Conservation (phyloP, 306 rosid genomes). For the Prosopis cineraria region DNA sequence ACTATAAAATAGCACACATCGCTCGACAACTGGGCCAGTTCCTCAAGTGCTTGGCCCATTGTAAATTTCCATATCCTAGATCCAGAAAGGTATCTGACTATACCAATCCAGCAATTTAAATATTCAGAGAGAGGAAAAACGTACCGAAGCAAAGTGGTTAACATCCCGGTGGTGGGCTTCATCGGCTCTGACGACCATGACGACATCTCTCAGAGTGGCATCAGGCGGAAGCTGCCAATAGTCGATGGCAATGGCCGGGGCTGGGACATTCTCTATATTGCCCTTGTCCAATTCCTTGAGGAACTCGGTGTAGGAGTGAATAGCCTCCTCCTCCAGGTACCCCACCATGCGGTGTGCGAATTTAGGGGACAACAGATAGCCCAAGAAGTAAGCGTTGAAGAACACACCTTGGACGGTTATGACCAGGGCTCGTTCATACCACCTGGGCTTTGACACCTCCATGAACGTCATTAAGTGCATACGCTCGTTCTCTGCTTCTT, state of each 20-base stretch:
- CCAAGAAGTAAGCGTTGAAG: conserved; percentile 77
- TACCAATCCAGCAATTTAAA: no score
- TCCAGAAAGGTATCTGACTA: no score
- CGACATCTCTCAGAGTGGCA: conserved; percentile 66
- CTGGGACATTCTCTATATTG: conserved; percentile 65
- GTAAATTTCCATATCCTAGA: no score
- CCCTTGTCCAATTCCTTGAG: conserved; percentile 74
- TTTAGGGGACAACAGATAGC: conserved; percentile 66
- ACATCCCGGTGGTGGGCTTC: conserved; percentile 88
- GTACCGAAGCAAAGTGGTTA: conserved; percentile 81
- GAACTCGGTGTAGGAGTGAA: conserved; percentile 77
- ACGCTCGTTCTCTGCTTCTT: conserved; percentile 84
- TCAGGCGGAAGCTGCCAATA: conserved; percentile 69
- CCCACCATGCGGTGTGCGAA: conserved; percentile 86
- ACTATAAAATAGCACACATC: not conserved
- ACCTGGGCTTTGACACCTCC: conserved; percentile 69
- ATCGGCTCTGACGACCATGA: conserved; percentile 69
- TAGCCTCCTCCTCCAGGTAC: conserved; percentile 83
- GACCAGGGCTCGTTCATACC: conserved; percentile 78
- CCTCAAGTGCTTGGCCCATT: no score
- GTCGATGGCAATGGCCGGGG: conserved; percentile 79
- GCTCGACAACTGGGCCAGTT: not conserved
- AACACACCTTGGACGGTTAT: conserved; percentile 70
- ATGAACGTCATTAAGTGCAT: conserved; percentile 88
- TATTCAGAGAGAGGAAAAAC: not conserved